Evolutionary conservation across 139 green algal species (phyloP), one percentile per base, ranked within the genome.

Genomic region (Spirogloea muscicola): DNA sequence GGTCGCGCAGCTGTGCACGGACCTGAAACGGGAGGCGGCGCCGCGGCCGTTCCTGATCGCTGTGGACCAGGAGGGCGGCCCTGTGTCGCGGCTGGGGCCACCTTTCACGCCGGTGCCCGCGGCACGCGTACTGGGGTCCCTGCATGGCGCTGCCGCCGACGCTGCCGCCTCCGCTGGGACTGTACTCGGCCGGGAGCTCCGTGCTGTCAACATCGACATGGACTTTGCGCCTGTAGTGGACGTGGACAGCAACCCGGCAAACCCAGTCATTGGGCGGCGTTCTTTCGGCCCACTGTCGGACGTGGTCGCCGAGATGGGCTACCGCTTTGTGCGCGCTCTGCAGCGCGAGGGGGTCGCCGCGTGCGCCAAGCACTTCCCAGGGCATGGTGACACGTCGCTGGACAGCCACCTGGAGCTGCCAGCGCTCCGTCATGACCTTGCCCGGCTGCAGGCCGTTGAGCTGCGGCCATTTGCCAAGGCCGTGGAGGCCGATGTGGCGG

Each of bases 301-400:
- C n/a, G n/a, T 80, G 27, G 75, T 82, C 3, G 48, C 59, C 21
- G 49, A 75, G 16, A 82, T 82, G 75, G 75, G 27, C 49, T 78
- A 68, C 3, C 41, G 41, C 42, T 34, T 79, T 39, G 41, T 80
- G 21, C 39, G 72, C 43, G 72, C 48, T 13, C 46, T 85, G 42
- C 82, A 87, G 41, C 39, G n/a, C 59, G 31, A 80, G 42, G 83
- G 83, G 10, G 83, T 87, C 31, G 83, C 83, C 10, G 82, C 82
- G 41, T 86, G 76, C 40, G 79, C 61, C 34, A 87, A 87, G 69
- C 83, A 87, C 64, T 87, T 69, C 36, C 83, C 83, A 9, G 83
- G 83, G 2, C 83, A 87, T 42, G 83, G 83, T 10, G 83, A 87
- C 61, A 87, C 83, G 4, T 44, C 25, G 6, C 1, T 78, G 1